Base-by-base conservation (phyloP, 2,329 filamentous ascomycete species). In the Aspergillus tubingensis region DNA sequence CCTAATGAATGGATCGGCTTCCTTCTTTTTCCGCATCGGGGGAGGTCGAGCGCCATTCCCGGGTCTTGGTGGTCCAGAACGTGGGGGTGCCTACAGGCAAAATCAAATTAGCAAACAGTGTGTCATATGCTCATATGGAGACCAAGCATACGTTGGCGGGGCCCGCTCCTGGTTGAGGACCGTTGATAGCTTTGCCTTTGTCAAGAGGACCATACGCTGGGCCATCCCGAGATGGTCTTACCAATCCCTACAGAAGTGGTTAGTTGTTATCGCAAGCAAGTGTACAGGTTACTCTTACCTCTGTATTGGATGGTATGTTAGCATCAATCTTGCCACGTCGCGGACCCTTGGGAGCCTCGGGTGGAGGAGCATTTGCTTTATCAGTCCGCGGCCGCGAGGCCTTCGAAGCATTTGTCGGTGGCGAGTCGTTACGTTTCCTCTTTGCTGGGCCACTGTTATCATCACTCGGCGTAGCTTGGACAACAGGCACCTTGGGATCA, bases 401-500 rank as follows among this genome's bases (percentile, higher is more conserved):
- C 55, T 72, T 70, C 2, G 67, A 64, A 30, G 57, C 64, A 58
- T 69, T 67, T 17, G 66, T 54, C 13, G 58, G 21, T 13, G 68
- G 63, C 23, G 70, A 69, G 30, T 71, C 70, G 5, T 63, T 65
- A 15, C 71, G 73, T 60, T 77, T 78, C 38, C 75, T 73, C 63
- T 77, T 78, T 49, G 54, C 60, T 13, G 59, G 32, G 8, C 59
- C 64, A 19, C 64, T 51, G 60, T 48, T 62, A 30, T 65, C 58
- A 23, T 60, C 55, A 51, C n/a, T 63, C 62, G 15, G 57, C 27
- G 73, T 67, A 5, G 73, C 69, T 52, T 75, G 72, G 53, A 79
- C 70, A 15, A 68, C 59, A 5, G 80, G 80, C 13, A 82, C 75
- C 56, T 77, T 77, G 5, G 75, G 78, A 62, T 79, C 76, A 66